Conservation (phyloP, 495 filamentous ascomycete species). For the Aspergillus heteromorphus region DNA sequence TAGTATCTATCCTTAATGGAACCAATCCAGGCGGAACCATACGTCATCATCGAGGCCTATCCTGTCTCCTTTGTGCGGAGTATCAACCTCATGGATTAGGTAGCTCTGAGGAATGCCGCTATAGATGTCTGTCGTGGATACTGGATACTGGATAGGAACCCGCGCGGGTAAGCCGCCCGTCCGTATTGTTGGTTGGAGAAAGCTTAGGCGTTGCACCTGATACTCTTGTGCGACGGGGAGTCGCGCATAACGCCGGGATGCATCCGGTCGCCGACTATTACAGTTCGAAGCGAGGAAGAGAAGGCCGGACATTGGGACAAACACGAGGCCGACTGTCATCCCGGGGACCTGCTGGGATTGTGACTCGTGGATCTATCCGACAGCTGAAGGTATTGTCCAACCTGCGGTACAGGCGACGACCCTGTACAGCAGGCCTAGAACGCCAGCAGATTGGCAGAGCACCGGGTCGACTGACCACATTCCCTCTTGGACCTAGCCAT, state of each 20-base stretch:
- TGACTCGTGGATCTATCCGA: background rate
- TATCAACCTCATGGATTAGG: background rate
- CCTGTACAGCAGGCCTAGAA: background rate
- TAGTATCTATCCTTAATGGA: no score
- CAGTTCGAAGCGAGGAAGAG: background rate
- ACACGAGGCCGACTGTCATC: background rate
- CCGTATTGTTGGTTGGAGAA: background rate
- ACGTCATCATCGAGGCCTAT: background rate
- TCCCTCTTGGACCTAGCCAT: background rate
- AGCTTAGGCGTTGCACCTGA: background rate
- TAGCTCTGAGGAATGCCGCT: background rate
- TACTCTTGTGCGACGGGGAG: background rate
- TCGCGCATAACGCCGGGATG: background rate
- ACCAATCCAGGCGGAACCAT: no score
- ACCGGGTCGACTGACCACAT: constrained; percentile 1
- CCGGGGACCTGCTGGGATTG: background rate
- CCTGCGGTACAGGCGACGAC: background rate
- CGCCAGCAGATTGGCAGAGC: background rate
- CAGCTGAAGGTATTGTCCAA: background rate
- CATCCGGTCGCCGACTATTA: background rate
- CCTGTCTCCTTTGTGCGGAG: background rate
- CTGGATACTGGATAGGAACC: background rate
- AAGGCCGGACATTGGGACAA: background rate
- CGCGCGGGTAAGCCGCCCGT: background rate
- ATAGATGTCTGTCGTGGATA: background rate